Evolutionary conservation across 2,329 filamentous ascomycete genomes (phyloP), one percentile per base, ranked within the genome.

Genomic region (Xylaria digitata): DNA sequence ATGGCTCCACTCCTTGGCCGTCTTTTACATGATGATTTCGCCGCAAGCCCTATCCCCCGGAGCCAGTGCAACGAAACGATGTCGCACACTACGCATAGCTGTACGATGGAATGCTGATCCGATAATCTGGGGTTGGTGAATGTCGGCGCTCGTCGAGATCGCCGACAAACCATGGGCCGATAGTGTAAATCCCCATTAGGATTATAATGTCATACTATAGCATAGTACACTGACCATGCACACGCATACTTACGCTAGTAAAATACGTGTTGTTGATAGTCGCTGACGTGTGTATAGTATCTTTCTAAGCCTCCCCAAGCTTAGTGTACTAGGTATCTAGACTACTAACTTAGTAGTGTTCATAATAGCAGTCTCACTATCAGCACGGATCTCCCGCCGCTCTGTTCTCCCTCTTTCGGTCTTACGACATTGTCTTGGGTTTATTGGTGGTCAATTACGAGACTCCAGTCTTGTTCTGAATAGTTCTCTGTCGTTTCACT

Each of bases 321-420:
- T 56, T 46, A 30, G 37, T 40, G 37, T 19, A 26, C 19, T 30
- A 26, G 8, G n/a, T 21, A 40, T 6, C 3, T 30, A 34, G 3
- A n/a, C n/a, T n/a, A n/a, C n/a, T n/a, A n/a, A n/a, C n/a, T n/a
- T n/a, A n/a, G n/a, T n/a, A n/a, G n/a, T n/a, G n/a, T n/a, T n/a
- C n/a, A n/a, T n/a, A n/a, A n/a, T n/a, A 21, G 23, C 57, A 40
- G 49, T 65, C 55, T 60, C 55, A 55, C 55, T 42, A 54, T 64
- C 34, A 60, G 37, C 42, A 55, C 34, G 48, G 21, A 34, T 53
- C 21, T 52, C 15, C 56, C 45, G 9, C 11, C 4, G 45, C 32
- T 32, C 30, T n/a, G 4, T 37, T 11, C n/a, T 50, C 30, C 11
- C 45, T 45, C n/a, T 13, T 2, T 37, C 6, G 26, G 9, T 53